Percentiles rank a stretch among this genome's conserved stretches.
Evolutionary conservation across 768 basidiomycete species (phyloP).

Genomic region (Hypholoma fasciculare): DNA sequence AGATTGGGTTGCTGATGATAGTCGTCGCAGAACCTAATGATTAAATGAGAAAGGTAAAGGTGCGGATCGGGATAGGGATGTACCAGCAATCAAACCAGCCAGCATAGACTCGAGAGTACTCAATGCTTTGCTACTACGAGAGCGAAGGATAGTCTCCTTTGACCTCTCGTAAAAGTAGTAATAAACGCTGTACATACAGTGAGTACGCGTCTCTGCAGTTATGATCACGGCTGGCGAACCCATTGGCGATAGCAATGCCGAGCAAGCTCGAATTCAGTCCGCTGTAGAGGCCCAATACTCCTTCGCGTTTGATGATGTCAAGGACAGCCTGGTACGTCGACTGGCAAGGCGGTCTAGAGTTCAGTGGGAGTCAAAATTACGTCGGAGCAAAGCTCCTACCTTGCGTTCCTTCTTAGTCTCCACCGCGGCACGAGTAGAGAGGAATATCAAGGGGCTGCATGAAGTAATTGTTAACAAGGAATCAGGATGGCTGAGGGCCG

Average conservation of each 20-base stretch:
- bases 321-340: constrained; percentile 64
- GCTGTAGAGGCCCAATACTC: constrained; percentile 80
- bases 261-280: constrained; percentile 84
- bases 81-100: constrained; percentile 85
- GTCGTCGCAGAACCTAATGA: constrained; percentile 83
- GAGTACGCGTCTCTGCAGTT: neutral
- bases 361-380: neutral
- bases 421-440: constrained; percentile 93
- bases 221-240: constrained; percentile 42
- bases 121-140: constrained; percentile 63
- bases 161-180: constrained; percentile 90
- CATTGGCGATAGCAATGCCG: constrained; percentile 93
- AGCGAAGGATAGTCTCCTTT: constrained; percentile 53
- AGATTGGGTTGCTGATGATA: constrained; percentile 89
- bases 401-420: constrained; percentile 79
- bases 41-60: neutral
- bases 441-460: constrained; percentile 81
- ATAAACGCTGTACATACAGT: constrained; percentile 61
- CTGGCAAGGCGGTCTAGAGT: constrained; percentile 33
- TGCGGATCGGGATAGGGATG: constrained; percentile 9
- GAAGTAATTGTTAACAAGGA: constrained; percentile 4
- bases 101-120: constrained; percentile 88
- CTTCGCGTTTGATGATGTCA: constrained; percentile 84
- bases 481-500: neutral
- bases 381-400: constrained; percentile 38